Evolutionary conservation across 1,284 basidiomycete genomes (phyloP).

Genomic region (Malassezia japonica): DNA sequence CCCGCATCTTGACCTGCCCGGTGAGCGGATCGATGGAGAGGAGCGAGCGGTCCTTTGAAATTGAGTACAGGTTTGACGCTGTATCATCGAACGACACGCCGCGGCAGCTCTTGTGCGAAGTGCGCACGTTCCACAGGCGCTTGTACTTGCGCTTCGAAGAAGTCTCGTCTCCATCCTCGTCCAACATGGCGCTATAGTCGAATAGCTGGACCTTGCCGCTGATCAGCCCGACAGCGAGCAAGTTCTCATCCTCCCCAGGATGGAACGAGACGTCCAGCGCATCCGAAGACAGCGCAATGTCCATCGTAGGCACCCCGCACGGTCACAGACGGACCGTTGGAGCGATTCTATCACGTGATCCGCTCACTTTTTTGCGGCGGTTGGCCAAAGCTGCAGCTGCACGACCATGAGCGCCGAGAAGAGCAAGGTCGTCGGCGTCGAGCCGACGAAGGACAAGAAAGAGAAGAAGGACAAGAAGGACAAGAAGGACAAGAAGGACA

Average conservation of each 20-base stretch:
- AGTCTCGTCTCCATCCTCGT: background rate
- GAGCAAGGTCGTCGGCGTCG: background rate
- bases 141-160: constrained; percentile 4
- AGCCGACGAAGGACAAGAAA: constrained; percentile 2
- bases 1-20: constrained; percentile 59
- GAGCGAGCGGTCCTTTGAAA: constrained; percentile 71
- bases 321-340: background rate
- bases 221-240: constrained; percentile 68
- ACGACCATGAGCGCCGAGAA: background rate
- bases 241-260: constrained; percentile 54
- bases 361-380: background rate
- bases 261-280: constrained; percentile 84
- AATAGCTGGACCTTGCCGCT: constrained; percentile 74
- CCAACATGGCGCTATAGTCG: constrained; percentile 51
- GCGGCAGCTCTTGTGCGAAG: constrained; percentile 33
- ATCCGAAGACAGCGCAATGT: constrained; percentile 55
- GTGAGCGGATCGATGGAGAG: constrained; percentile 52
- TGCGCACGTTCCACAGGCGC: constrained; percentile 25
- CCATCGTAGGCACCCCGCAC: constrained; percentile 26
- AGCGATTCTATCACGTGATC: constrained; percentile 8
- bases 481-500: constrained; percentile 11
- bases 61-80: constrained; percentile 56
- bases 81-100: constrained; percentile 22
- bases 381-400: constrained; percentile 1
- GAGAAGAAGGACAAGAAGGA: constrained; percentile 9